phyloP scores from a whole-genome alignment of 345 rosid species.

The Geranium brycei region DNA sequence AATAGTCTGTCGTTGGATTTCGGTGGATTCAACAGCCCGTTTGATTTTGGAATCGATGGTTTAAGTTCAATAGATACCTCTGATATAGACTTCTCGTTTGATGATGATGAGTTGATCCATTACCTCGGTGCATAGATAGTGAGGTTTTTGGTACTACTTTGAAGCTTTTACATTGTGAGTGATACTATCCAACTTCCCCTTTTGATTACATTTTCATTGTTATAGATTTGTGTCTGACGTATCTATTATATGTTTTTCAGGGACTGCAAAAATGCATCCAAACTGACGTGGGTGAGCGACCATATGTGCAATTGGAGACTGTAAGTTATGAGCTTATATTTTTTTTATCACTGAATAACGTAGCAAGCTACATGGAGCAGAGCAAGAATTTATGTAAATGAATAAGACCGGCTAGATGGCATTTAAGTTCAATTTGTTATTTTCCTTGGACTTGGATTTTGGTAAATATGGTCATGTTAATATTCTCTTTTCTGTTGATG shows the following conservation, averaged over 20 bases:
- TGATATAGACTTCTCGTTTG: conserved; percentile 4
- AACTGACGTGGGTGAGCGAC: not conserved
- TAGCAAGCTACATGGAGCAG: no score
- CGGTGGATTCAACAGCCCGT: conserved; percentile 16
- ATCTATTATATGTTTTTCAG: not conserved
- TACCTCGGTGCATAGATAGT: conserved; percentile 17
- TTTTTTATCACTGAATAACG: no score
- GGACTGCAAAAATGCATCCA: not conserved
- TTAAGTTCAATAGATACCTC: not conserved
- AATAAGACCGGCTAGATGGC: no score
- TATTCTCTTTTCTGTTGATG: no score
- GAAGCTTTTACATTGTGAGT: conserved; percentile 6
- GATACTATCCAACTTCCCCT: not conserved
- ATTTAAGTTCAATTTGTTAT: no score
- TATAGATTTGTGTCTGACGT: not conserved
- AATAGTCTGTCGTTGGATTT: conserved; percentile 33
- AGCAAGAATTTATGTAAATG: no score
- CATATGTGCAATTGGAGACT: no score
- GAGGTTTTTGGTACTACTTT: no score
- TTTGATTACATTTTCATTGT: not conserved
- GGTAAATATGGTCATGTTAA: no score
- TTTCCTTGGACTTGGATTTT: no score
- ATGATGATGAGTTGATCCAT: conserved; percentile 15
- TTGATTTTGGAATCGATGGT: conserved; percentile 12
- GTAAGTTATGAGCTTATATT: no score